Base-by-base conservation (phyloP, 164 flowering plant species). In the Akebia trifoliata region DNA sequence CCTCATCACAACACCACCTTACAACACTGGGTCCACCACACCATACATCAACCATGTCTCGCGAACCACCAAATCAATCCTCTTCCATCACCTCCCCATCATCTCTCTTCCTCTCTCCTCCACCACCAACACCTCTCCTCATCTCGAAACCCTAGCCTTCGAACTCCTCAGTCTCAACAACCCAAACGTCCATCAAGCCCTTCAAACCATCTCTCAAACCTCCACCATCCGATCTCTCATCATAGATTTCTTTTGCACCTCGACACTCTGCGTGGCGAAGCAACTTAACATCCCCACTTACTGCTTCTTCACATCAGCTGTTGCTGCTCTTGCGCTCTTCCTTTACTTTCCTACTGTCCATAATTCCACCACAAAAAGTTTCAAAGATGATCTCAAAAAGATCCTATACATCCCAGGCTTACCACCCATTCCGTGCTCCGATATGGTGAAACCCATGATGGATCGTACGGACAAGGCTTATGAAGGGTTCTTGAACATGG, bases 221-320 rank as follows among this genome's bases (percentile, higher is more conserved):
- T 20, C 29, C 52, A 43, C 26, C 62, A 11, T 73, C 63, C 47
- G 17, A 1, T 69, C 75, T 31, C 21, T 78, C n/a, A 28, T 76
- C 32, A 30, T 65, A 8, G 80, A 78, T 47, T 36, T 61, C 53
- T 78, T 78, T 59, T 58, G 72, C 61, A 17, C 20, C 40, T 1
- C 66, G 2, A 66, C 69, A 25, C 25, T 62, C 2, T 25, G 36
- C 7, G 66, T 67, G 26, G 24, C 74, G 0, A 9, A 34, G 21
- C 8, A 20, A 4, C 65, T 73, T 49, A 18, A 15, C 28, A 50
- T 78, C 58, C 76, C 74, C 0, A 4, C 46, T 39, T 57, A 71
- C 59, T 30, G 62, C 36, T 66, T 53, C 70, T 54, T 24, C 56
- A 56, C 70, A 2, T 59, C 61, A 0, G 12, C 25, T 1, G 70